Base-by-base conservation (phyloP, 2,329 filamentous ascomycete species). In the Claviceps cyperi region DNA sequence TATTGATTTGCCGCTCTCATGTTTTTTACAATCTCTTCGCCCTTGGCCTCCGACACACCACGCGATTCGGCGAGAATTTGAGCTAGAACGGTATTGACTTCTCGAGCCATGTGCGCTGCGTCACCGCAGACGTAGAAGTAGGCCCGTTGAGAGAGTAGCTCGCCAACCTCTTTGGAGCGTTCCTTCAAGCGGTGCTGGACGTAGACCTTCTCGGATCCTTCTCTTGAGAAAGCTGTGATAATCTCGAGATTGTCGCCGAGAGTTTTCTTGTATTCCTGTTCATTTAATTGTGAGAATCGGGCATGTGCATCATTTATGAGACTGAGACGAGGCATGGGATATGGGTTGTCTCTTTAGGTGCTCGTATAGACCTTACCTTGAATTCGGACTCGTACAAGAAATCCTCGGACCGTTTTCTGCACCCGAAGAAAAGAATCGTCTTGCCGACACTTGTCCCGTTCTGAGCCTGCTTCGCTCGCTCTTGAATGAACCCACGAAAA, bases 91-190 rank as follows among this genome's bases (percentile, higher is more conserved):
- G 83, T 75, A 65, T 94, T 96, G 61, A 96, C 89, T 65, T 94
- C 90, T 51, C 90, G 83, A 45, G 90, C 90, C 90, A 96, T 96
- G 72, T 95, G 90, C 51, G 92, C 86, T 0, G 94, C 94, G 64
- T 98, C 92, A 70, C 92, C 92, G 61, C 94, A 98, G 52, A 98
- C 91, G 66, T 98, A 98, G 66, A 98, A 90, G 69, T 92, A 96
- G 5, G 88, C 92, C 66, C 90, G 86, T 67, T 89, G 75, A 57
- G 84, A 75, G 9, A 98, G 75, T 1, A 98, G 79, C 56, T 91
- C 82, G 69, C 94, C 91, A 69, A 98, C 77, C 60, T 95, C 81
- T 60, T 86, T 78, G 52, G 86, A 82, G 47, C 82, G 76, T 67
- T 97, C 87, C 69, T 86, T 84, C 53, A 98, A 76, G 54, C 86